phyloP scores from a whole-genome alignment of 805 yeast genomes.

The Zygoascus tannicola region DNA sequence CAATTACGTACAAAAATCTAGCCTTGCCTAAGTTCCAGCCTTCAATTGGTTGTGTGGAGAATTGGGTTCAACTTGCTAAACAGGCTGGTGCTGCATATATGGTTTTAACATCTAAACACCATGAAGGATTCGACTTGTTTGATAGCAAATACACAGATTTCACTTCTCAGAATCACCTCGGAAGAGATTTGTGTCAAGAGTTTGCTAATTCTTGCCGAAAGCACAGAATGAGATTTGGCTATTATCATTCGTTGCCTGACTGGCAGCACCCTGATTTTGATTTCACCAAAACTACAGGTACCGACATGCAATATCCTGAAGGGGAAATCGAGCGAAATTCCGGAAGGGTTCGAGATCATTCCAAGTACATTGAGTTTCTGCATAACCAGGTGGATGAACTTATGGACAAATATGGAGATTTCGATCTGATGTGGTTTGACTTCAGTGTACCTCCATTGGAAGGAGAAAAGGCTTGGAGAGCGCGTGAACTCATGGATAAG shows the following conservation, averaged over 20 bases:
- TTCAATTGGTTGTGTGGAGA: slow-evolving; percentile 3
- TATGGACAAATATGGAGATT: slow-evolving; percentile 9
- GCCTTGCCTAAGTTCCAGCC: slow-evolving; percentile 10
- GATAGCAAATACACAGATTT: slow-evolving; percentile 8
- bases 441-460: slow-evolving; percentile 11
- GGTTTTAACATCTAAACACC: slow-evolving; percentile 16
- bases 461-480: slow-evolving; percentile 15
- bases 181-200: slow-evolving; percentile 11
- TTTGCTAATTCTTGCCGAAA: slow-evolving; percentile 8
- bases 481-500: slow-evolving; percentile 5
- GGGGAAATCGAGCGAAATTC: slow-evolving; percentile 8
- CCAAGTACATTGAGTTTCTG: slow-evolving; percentile 10
- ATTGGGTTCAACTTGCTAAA: slow-evolving; percentile 13
- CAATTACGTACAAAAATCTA: slow-evolving; percentile 7
- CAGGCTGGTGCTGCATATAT: slow-evolving; percentile 12
- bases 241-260: slow-evolving; percentile 14
- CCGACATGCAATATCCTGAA: slow-evolving; percentile 10
- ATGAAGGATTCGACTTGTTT: slow-evolving; percentile 15
- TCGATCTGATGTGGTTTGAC: slow-evolving; percentile 15
- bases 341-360: slow-evolving; percentile 10
- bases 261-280: slow-evolving; percentile 17
- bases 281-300: slow-evolving; percentile 1
- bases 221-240: slow-evolving; percentile 10
- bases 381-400: slow-evolving; percentile 14
- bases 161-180: slow-evolving; percentile 3